Conservation (phyloP, 441 rosid species). For the Mallotus repandus region DNA sequence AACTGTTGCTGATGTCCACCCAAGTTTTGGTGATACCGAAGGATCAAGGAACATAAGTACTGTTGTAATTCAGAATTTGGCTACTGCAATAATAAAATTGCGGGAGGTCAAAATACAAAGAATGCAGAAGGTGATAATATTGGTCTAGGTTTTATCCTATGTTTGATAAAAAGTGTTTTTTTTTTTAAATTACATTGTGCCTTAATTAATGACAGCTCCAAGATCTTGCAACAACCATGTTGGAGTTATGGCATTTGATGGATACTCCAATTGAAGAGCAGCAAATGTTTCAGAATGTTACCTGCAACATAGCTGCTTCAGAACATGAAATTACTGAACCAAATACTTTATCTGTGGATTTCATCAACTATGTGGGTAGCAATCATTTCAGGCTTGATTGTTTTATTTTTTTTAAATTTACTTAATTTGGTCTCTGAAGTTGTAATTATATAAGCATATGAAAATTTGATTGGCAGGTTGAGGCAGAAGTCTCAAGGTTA, state of each 20-base stretch:
- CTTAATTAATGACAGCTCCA: conserved; percentile 59
- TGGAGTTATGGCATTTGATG: conserved; percentile 98
- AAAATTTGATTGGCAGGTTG: conserved; percentile 55
- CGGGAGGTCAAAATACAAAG: conserved; percentile 83
- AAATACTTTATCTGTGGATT: conserved; percentile 74
- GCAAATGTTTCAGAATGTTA: conserved; percentile 80
- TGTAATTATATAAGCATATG: background rate
- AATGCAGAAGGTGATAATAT: conserved; percentile 69
- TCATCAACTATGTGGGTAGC: conserved; percentile 68
- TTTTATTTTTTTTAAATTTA: background rate
- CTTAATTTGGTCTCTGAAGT: background rate
- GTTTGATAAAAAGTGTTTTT: conserved; percentile 7
- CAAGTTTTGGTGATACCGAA: conserved; percentile 52
- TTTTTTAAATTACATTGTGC: conserved; percentile 13
- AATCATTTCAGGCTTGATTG: background rate
- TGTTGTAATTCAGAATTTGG: conserved; percentile 57
- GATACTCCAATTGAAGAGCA: conserved; percentile 97
- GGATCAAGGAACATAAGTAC: conserved; percentile 62
- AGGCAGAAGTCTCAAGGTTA: conserved; percentile 79
- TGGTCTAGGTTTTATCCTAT: conserved; percentile 1
- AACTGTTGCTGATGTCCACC: conserved; percentile 53
- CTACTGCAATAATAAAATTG: conserved; percentile 51
- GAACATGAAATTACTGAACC: conserved; percentile 92
- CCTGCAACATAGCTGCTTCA: conserved; percentile 91
- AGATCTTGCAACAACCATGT: conserved; percentile 89